Percentiles rank a stretch among this genome's conserved stretches.
These are phyloP conservation scores for Guyanaporus albipodus DNA, from an alignment of 768 basidiomycete genomes.

Conservation along the genomic window DNA sequence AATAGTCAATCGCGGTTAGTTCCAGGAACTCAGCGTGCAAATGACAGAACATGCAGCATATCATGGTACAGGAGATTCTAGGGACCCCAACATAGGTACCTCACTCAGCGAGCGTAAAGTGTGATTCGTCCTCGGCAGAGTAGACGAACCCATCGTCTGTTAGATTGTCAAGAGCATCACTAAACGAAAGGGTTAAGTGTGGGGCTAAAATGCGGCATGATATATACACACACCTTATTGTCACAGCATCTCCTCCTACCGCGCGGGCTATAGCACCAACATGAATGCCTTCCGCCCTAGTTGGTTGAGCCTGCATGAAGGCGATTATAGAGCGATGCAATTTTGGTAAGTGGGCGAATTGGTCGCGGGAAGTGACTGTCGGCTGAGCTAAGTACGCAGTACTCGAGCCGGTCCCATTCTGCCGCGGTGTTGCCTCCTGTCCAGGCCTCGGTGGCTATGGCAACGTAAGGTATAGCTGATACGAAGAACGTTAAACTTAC, in stretches of 20 bases:
- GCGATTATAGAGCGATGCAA: constrained; percentile 62
- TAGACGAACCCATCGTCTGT: constrained; percentile 80
- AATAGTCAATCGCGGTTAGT: no score
- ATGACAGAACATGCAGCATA: background rate
- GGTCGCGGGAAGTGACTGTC: constrained; percentile 33
- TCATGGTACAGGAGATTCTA: background rate
- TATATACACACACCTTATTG: constrained; percentile 58
- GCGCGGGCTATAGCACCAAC: constrained; percentile 68
- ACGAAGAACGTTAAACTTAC: constrained; percentile 36
- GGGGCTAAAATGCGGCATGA: background rate
- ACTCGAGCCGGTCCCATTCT: constrained; percentile 13
- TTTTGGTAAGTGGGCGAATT: constrained; percentile 53
- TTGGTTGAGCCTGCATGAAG: constrained; percentile 51
- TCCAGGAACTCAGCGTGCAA: background rate
- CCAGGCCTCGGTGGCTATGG: constrained; percentile 34
- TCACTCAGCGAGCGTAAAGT: constrained; percentile 50
- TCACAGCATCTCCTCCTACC: constrained; percentile 51
- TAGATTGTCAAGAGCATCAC: constrained; percentile 69
- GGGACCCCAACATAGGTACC: background rate
- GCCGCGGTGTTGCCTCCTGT: constrained; percentile 16
- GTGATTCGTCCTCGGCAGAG: constrained; percentile 79
- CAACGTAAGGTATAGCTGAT: background rate
- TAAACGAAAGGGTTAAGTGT: constrained; percentile 25
- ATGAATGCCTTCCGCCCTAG: constrained; percentile 63
- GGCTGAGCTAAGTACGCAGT: constrained; percentile 44